Conservation (phyloP, 441 rosid species). For the Adansonia gregorii region DNA sequence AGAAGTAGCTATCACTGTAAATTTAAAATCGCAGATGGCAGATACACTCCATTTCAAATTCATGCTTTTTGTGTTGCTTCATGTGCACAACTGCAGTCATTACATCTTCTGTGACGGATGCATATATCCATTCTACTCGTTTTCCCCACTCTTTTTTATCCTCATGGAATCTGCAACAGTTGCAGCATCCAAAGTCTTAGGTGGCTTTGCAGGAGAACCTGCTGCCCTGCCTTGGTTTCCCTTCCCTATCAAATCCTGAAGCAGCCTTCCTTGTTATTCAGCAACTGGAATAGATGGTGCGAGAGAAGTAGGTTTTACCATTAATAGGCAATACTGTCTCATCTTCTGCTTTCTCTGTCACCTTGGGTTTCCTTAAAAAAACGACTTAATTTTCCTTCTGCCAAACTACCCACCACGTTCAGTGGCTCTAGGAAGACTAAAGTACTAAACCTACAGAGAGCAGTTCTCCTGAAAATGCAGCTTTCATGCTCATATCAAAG, state of each 20-base stretch:
- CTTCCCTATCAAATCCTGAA: constrained; percentile 61
- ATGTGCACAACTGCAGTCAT: constrained; percentile 61
- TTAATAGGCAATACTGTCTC: constrained; percentile 50
- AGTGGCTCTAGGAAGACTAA: constrained; percentile 70
- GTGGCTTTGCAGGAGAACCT: constrained; percentile 74
- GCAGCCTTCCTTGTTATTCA: constrained; percentile 77
- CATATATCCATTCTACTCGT: constrained; percentile 77
- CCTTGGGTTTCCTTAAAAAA: constrained; percentile 55
- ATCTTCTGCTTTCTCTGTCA: constrained; percentile 52
- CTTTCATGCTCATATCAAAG: constrained; percentile 91
- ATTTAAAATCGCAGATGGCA: not conserved
- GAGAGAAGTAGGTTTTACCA: constrained; percentile 54
- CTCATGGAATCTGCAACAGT: constrained; percentile 84
- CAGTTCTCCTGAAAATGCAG: constrained; percentile 82
- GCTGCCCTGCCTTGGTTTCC: constrained; percentile 72
- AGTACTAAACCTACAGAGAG: constrained; percentile 71
- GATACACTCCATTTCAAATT: constrained; percentile 43
- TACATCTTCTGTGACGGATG: constrained; percentile 78
- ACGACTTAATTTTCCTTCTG: constrained; percentile 57
- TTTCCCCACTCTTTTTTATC: constrained; percentile 81
- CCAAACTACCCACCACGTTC: constrained; percentile 75
- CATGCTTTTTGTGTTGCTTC: no score
- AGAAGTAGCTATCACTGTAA: not conserved
- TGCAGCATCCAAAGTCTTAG: constrained; percentile 76
- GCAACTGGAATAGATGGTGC: constrained; percentile 80